Evolutionary conservation across 352 stramenopile genomes (phyloP), one percentile per base, ranked within the genome.

Genomic region (Halophytophthora batemanensis): DNA sequence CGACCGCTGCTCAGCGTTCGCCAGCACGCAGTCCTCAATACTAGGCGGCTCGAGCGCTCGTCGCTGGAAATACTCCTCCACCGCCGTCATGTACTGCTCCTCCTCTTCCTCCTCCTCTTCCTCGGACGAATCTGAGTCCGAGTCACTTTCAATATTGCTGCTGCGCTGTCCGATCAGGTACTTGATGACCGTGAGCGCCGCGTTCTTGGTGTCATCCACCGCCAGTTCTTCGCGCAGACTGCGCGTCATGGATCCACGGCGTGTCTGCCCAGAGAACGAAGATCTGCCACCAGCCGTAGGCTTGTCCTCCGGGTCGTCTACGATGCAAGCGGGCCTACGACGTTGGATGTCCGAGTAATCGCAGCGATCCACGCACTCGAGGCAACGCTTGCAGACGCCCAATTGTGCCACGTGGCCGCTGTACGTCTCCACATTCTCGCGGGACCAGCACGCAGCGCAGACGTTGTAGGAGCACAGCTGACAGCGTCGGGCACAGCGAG

Each of bases 401-500:
- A 79, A 66, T 3, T 39, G 34, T n/a, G 49, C 33, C n/a, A 62
- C 31, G 12, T 74, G 50, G 2, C 68, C 66, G 23, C 64, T 75
- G 46, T 52, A 64, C 2, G 66, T 77, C 42, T 83, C 72, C 6
- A 83, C 59, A 18, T 53, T 69, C 28, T 83, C 55, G 10, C 51
- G 54, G 10, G 60, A 59, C 57, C 60, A 76, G 45, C 72, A 83
- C 19, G 56, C 44, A 3, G 62, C 66, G 45, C 72, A 83, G 10
- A 80, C 69, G 28, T 66, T 66, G 61, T 81, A 78, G 13, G 58
- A 64, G 31, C 72, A 83, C 6, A 83, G 51, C 14, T 77, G 57
- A 18, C 72, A 82, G 6, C 65, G 71, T 1, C 49, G 48, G 4
- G 59, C 46, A 12, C 6, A 29, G 12, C 56, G 46, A 39, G 66